Conservation (phyloP, 2,329 filamentous ascomycete genomes). For the Beauveria varroae region DNA sequence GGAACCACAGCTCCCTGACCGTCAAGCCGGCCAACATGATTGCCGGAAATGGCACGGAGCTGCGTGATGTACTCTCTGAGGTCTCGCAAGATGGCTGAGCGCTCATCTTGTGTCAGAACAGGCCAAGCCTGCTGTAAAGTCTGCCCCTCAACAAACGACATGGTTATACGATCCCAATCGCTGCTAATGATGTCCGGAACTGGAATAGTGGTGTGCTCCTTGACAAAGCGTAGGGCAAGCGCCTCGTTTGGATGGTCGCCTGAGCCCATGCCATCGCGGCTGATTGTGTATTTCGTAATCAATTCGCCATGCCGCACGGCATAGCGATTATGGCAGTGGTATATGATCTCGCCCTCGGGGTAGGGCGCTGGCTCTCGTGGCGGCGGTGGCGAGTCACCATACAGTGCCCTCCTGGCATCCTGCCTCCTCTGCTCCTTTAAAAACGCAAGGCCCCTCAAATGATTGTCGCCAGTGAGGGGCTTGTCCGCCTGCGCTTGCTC, state of each 20-base stretch:
- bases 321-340: neutral
- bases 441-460: neutral
- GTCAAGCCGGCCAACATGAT: conserved; percentile 17
- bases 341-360: conserved; percentile 17
- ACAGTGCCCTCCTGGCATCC: neutral
- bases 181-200: conserved; percentile 20
- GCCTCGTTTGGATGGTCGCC: conserved; percentile 17
- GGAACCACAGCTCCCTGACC: conserved; percentile 18
- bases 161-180: conserved; percentile 21
- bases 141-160: conserved; percentile 21
- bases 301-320: conserved; percentile 15
- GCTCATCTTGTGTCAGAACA: conserved; percentile 12
- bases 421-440: neutral
- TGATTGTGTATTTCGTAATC: conserved; percentile 18
- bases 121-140: conserved; percentile 19
- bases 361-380: conserved; percentile 14
- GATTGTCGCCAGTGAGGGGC: neutral
- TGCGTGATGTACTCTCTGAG: conserved; percentile 18
- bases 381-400: neutral
- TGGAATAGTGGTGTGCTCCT: conserved; percentile 19
- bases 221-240: conserved; percentile 14
- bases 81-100: conserved; percentile 14
- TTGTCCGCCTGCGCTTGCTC: neutral
- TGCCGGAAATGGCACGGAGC: conserved; percentile 15
- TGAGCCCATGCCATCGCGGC: conserved; percentile 14